Evolutionary conservation across 2,329 filamentous ascomycete species (phyloP).

Genomic region (Sporothrix protearum): DNA sequence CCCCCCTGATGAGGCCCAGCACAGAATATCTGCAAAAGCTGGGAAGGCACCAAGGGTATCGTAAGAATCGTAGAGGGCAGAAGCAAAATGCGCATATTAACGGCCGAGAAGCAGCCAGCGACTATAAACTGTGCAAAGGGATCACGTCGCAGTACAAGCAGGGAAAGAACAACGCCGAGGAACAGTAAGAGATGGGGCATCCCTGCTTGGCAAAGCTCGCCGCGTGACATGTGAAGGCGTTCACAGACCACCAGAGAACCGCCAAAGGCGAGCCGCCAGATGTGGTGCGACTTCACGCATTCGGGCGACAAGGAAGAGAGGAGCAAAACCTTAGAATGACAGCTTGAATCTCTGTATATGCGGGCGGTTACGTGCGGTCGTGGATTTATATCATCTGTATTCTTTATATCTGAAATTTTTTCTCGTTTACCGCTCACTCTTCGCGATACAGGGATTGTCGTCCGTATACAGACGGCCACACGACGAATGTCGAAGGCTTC

Average conservation of each 20-base stretch:
- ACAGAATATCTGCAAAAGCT: neutral
- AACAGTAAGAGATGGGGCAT: conserved; percentile 1
- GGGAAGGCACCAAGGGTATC: neutral
- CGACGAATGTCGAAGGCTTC: neutral
- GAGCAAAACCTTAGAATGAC: neutral
- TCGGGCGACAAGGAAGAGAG: neutral
- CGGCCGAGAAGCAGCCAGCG: conserved; percentile 21
- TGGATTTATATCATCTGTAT: neutral
- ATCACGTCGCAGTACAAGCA: neutral
- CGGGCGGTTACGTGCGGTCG: neutral
- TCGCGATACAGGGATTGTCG: neutral
- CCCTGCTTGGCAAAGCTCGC: neutral
- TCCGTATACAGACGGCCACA: no score
- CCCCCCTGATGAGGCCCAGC: neutral
- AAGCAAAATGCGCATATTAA: conserved; percentile 17
- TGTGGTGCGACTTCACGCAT: conserved; percentile 1
- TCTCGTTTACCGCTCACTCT: neutral
- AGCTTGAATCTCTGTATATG: neutral
- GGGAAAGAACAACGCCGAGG: neutral
- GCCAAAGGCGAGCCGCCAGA: conserved; percentile 13
- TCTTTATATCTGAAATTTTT: neutral
- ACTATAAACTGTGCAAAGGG: neutral
- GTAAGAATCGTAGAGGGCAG: neutral
- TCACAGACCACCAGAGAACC: neutral
- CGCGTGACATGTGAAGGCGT: neutral